Percentiles rank a stretch among this genome's conserved stretches.
Conservation (phyloP, 1,284 basidiomycete species). For the Blastosporella zonata region DNA sequence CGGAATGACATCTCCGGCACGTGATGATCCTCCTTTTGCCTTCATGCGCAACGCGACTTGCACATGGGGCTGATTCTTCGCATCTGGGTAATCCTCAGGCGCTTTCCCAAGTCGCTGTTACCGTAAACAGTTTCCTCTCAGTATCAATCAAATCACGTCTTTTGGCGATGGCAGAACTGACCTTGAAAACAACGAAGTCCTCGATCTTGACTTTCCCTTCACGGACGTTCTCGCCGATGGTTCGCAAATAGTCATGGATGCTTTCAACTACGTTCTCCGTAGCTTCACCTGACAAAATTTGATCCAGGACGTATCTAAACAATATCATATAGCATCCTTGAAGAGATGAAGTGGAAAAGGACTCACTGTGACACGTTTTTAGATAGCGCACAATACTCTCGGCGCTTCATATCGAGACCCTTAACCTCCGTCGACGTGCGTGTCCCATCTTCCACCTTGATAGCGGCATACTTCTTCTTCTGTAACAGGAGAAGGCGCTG, state of each 20-base stretch:
- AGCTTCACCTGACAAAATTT: slow-evolving; percentile 88
- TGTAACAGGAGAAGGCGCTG: slow-evolving; percentile 91
- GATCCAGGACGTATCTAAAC: slow-evolving; percentile 79
- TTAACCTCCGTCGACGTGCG: slow-evolving; percentile 87
- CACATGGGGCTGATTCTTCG: slow-evolving; percentile 93
- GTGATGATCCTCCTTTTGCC: slow-evolving; percentile 75
- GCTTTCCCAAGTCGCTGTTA: slow-evolving; percentile 87
- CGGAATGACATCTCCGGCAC: slow-evolving; percentile 90
- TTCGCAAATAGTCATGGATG: slow-evolving; percentile 89
- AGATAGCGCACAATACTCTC: slow-evolving; percentile 92
- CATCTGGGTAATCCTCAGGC: slow-evolving; percentile 95
- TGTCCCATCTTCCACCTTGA: slow-evolving; percentile 84
- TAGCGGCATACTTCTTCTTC: slow-evolving; percentile 99
- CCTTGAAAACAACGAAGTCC: slow-evolving; percentile 94
- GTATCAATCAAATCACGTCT: background rate
- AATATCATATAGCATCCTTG: background rate
- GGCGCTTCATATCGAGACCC: slow-evolving; percentile 97
- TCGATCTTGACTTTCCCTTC: slow-evolving; percentile 79
- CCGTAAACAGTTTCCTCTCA: slow-evolving; percentile 3
- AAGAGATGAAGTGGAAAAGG: background rate
- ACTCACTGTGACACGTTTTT: slow-evolving; percentile 91
- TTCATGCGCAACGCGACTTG: slow-evolving; percentile 95
- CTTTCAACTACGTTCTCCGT: slow-evolving; percentile 89
- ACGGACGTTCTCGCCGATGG: slow-evolving; percentile 75
- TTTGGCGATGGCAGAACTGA: slow-evolving; percentile 27